A percentile compares a stretch with the other conserved stretches of the same genome.
Conservation (phyloP, 140 eudicot species). For the Ambrosia hybrid region DNA sequence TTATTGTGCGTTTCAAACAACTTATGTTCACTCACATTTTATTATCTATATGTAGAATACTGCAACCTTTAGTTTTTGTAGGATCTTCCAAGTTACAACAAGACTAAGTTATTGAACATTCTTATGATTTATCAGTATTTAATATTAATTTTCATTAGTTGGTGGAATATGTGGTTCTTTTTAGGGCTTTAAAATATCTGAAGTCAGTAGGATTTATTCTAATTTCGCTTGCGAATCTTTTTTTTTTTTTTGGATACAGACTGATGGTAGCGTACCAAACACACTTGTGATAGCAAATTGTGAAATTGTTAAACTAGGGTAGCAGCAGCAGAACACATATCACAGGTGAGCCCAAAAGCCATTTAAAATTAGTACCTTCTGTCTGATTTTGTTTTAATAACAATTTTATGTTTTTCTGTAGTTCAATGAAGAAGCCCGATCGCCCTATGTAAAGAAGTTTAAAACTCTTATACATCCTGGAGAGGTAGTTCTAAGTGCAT, state of each 20-base stretch:
- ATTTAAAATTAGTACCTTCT: not conserved
- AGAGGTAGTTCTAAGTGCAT: slow-evolving; percentile 52
- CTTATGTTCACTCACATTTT: not conserved
- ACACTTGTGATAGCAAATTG: slow-evolving; percentile 89
- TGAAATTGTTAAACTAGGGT: slow-evolving; percentile 91
- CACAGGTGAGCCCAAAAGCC: slow-evolving; percentile 59
- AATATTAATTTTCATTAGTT: not conserved
- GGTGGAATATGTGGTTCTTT: not conserved
- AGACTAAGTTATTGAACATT: not conserved
- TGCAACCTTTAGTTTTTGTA: not conserved
- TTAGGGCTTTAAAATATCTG: not conserved
- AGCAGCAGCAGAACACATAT: slow-evolving; percentile 92
- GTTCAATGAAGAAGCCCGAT: slow-evolving; percentile 93
- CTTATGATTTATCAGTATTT: not conserved
- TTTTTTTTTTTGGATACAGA: slow-evolving; percentile 39
- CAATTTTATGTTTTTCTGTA: slow-evolving; percentile 29
- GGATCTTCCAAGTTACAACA: not conserved
- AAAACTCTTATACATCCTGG: slow-evolving; percentile 97
- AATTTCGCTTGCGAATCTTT: not conserved
- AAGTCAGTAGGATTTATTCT: too few relatives aligned
- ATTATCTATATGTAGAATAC: not conserved
- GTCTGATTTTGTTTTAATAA: not conserved
- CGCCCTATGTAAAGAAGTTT: slow-evolving; percentile 81
- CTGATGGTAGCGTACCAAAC: slow-evolving; percentile 94
- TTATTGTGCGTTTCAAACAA: not conserved